Conservation (phyloP, 371 early-diverging fungal genomes). For the Apophysomyces sp. region DNA sequence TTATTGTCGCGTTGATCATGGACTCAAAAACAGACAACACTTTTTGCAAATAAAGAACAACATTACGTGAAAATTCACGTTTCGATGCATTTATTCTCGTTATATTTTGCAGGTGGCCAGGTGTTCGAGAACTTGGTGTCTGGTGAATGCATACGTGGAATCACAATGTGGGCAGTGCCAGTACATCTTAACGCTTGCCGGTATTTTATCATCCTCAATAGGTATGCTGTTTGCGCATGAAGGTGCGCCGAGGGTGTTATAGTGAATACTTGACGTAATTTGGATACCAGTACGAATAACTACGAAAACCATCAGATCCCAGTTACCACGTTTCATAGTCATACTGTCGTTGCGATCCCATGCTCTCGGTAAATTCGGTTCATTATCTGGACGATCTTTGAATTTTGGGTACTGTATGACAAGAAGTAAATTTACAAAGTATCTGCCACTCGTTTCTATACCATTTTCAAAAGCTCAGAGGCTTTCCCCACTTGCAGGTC, state of each 20-base stretch:
- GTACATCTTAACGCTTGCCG: slow-evolving; percentile 25
- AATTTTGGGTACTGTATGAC: slow-evolving; percentile 37
- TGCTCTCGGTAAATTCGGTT: slow-evolving; percentile 28
- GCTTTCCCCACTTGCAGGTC: slow-evolving; percentile 37
- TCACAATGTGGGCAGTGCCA: slow-evolving; percentile 39
- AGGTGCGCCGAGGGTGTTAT: slow-evolving; percentile 29
- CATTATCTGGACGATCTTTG: slow-evolving; percentile 11
- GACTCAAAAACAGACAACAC: slow-evolving; percentile 70
- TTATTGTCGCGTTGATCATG: slow-evolving; percentile 84
- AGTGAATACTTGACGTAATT: slow-evolving; percentile 33
- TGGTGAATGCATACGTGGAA: slow-evolving; percentile 15
- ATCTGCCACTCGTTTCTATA: neutral
- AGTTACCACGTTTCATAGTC: neutral
- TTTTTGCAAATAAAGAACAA: slow-evolving; percentile 26
- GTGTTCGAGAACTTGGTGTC: slow-evolving; percentile 9
- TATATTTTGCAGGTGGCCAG: neutral
- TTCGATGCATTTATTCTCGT: slow-evolving; percentile 1
- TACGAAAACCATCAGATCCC: neutral
- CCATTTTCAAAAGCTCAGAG: slow-evolving; percentile 49
- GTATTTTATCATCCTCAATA: slow-evolving; percentile 16
- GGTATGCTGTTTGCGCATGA: slow-evolving; percentile 37
- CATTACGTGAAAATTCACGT: neutral
- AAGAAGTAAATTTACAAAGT: neutral
- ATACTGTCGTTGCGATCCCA: slow-evolving; percentile 46
- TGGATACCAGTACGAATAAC: slow-evolving; percentile 37